Evolutionary conservation across 2,329 filamentous ascomycete genomes (phyloP).

Genomic region (Tricladium varicosporioides): DNA sequence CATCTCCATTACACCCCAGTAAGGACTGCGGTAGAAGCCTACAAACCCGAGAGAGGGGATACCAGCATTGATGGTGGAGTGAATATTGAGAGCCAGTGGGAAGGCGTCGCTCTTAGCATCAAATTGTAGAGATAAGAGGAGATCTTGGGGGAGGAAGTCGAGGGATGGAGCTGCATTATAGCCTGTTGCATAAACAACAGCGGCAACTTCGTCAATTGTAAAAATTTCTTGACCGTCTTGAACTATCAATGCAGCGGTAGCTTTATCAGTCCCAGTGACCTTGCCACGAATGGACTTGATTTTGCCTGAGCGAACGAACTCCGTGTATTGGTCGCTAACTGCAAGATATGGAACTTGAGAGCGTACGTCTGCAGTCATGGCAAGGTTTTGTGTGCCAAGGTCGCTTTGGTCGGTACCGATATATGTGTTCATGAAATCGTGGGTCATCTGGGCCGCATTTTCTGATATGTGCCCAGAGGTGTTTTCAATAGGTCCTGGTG

Average conservation of each 20-base stretch:
- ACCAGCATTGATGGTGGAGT: conserved; percentile 59
- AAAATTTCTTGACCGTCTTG: conserved; percentile 29
- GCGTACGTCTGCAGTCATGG: conserved; percentile 19
- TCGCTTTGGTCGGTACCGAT: conserved; percentile 55
- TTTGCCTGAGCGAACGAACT: conserved; percentile 67
- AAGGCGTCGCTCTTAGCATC: conserved; percentile 45
- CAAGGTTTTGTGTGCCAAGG: conserved; percentile 38
- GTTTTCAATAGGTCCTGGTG: conserved; percentile 56
- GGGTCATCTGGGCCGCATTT: conserved; percentile 53
- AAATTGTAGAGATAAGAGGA: conserved; percentile 57
- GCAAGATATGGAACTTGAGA: conserved; percentile 62
- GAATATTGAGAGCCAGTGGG: conserved; percentile 66
- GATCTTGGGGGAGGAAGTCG: conserved; percentile 57
- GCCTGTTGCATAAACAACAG: conserved; percentile 73
- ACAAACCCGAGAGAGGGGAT: conserved; percentile 72
- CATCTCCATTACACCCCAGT: conserved; percentile 87
- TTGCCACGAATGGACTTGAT: conserved; percentile 43
- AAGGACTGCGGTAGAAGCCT: conserved; percentile 80
- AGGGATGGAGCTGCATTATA: conserved; percentile 66
- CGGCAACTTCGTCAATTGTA: conserved; percentile 55
- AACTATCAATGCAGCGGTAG: conserved; percentile 25
- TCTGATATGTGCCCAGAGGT: conserved; percentile 61
- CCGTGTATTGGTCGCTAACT: conserved; percentile 69
- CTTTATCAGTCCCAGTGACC: conserved; percentile 7
- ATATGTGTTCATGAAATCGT: conserved; percentile 48